Evolutionary conservation across 768 basidiomycete genomes (phyloP).

Genomic region (Boletus barrowsii): DNA sequence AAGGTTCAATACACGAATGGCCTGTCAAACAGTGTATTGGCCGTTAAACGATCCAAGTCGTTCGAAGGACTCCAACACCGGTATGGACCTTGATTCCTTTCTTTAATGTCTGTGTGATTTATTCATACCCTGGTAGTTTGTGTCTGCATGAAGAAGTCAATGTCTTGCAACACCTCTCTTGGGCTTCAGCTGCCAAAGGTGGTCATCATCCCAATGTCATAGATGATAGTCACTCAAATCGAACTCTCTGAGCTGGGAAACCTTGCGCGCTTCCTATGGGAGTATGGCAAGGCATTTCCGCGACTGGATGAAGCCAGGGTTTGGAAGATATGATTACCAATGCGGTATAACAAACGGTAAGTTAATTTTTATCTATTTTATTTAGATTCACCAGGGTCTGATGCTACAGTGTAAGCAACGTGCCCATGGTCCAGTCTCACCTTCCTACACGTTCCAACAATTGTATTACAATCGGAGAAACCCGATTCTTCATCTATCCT

Average conservation of each 20-base stretch:
- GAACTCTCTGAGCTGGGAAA: constrained; percentile 94
- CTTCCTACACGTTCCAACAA: no score
- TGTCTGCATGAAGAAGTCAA: constrained; percentile 95
- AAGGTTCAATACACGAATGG: constrained; percentile 70
- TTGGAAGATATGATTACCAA: constrained; percentile 72
- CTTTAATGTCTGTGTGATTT: constrained; percentile 13
- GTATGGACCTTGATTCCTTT: constrained; percentile 42
- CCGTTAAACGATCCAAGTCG: constrained; percentile 91
- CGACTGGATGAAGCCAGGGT: constrained; percentile 86
- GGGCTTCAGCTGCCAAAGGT: constrained; percentile 25
- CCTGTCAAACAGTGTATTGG: constrained; percentile 56
- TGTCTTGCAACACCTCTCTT: constrained; percentile 73
- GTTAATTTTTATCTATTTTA: no score
- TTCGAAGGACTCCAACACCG: constrained; percentile 91
- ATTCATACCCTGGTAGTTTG: constrained; percentile 42
- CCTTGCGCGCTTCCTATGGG: constrained; percentile 85
- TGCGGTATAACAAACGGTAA: no score
- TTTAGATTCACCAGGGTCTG: no score
- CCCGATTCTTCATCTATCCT: no score
- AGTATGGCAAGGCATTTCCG: constrained; percentile 83
- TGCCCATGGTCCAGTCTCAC: no score
- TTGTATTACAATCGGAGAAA: no score
- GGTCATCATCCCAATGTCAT: constrained; percentile 76
- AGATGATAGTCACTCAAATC: constrained; percentile 82
- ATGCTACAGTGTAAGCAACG: no score